phyloP scores from a whole-genome alignment of 345 rosid species.

The Erucastrum elatum region DNA sequence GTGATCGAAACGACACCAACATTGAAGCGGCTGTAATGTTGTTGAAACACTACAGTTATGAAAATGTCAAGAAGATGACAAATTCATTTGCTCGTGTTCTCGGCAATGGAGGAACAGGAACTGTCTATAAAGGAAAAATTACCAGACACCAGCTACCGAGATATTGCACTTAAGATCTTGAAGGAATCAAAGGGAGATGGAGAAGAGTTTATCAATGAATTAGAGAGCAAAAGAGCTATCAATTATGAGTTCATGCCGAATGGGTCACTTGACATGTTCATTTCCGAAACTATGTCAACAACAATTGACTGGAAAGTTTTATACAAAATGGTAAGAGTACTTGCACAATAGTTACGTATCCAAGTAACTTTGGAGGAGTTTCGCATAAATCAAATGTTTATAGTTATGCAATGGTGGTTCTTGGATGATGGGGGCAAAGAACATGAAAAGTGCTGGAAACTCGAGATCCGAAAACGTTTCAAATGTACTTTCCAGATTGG shows the following conservation, averaged over 20 bases:
- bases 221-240: constrained; percentile 35
- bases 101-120: constrained; percentile 51
- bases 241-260: constrained; percentile 46
- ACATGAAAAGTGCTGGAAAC: background rate
- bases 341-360: constrained; percentile 46
- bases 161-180: constrained; percentile 47
- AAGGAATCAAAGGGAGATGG: constrained; percentile 41
- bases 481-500: constrained; percentile 32
- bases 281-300: background rate
- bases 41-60: background rate
- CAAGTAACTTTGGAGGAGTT: constrained; percentile 39
- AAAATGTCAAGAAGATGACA: background rate
- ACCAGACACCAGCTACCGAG: constrained; percentile 14
- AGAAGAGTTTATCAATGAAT: constrained; percentile 48
- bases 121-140: constrained; percentile 41
- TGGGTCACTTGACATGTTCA: constrained; percentile 45
- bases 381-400: constrained; percentile 40
- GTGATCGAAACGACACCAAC: background rate
- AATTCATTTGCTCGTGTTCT: constrained; percentile 6
- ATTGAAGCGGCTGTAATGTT: background rate
- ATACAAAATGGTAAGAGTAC: constrained; percentile 45
- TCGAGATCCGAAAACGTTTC: background rate
- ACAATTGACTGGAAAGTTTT: constrained; percentile 33
- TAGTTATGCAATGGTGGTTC: constrained; percentile 41
- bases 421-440: constrained; percentile 32